Evolutionary conservation across 2,329 filamentous ascomycete species (phyloP).

Genomic region (Sclerotiophoma versabilis): DNA sequence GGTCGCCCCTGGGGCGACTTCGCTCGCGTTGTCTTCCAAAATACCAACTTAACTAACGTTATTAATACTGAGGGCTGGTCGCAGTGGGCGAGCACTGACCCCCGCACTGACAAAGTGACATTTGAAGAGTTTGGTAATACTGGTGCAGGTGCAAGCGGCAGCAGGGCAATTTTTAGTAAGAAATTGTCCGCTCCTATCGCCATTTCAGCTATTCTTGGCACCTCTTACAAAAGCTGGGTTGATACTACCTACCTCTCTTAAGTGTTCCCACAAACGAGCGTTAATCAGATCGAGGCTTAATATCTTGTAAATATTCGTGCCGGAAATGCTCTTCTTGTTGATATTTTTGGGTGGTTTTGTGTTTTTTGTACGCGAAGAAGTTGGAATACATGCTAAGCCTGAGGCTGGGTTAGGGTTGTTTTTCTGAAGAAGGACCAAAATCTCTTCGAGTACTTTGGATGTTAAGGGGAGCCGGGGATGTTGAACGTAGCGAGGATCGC

Average conservation of each 20-base stretch:
- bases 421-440: no score
- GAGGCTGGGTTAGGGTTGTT: no score
- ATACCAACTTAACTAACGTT: conserved; percentile 60
- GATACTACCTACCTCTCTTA: conserved; percentile 41
- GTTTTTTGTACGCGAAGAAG: no score
- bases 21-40: conserved; percentile 61
- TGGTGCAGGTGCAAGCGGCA: conserved; percentile 63
- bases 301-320: no score
- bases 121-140: conserved; percentile 68
- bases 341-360: no score
- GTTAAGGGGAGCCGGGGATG: no score
- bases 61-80: conserved; percentile 68
- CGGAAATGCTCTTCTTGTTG: no score
- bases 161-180: conserved; percentile 59
- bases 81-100: conserved; percentile 59
- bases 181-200: conserved; percentile 51
- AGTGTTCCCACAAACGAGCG: neutral
- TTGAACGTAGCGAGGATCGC: no score
- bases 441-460: no score
- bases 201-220: conserved; percentile 57
- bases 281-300: no score
- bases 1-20: conserved; percentile 62
- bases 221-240: conserved; percentile 40
- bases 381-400: no score
- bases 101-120: conserved; percentile 60